Percentiles rank a stretch among this genome's conserved stretches.
phyloP scores from a whole-genome alignment of 306 rosid species.

The Luffa aegyptiaca region DNA sequence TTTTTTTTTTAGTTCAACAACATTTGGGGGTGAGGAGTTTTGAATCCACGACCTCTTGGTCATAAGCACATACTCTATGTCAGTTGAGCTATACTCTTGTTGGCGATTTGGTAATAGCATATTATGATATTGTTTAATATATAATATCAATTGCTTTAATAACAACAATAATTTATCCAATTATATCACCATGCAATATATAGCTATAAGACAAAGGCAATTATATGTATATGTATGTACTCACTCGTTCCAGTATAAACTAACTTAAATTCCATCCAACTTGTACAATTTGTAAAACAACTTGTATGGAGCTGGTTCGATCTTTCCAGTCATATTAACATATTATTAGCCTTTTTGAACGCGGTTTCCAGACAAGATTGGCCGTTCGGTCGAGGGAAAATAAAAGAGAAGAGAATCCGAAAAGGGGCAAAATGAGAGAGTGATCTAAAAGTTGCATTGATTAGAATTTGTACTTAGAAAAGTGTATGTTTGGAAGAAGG shows the following conservation, averaged over 20 bases:
- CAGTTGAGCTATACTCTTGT: no score
- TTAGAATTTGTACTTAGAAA: background rate
- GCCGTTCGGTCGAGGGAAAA: background rate
- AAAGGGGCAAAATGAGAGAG: background rate
- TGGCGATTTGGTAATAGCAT: no score
- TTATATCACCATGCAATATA: background rate
- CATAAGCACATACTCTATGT: no score
- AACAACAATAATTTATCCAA: background rate
- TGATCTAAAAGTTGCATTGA: background rate
- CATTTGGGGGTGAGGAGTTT: no score
- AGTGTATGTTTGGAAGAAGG: slow-evolving; percentile 2
- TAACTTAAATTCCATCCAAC: background rate
- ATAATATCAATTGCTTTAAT: background rate
- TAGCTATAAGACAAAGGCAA: background rate
- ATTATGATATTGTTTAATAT: no score
- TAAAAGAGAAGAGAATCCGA: background rate
- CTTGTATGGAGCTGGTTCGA: background rate
- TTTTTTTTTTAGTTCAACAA: no score
- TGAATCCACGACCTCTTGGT: no score
- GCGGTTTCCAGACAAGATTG: background rate
- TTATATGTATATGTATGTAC: background rate
- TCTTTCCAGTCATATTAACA: background rate
- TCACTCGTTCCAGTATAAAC: background rate
- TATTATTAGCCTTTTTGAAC: background rate
- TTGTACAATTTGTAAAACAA: background rate